Evolutionary conservation across 805 yeast species (phyloP).

Genomic region (Metschnikowia cubensis): DNA sequence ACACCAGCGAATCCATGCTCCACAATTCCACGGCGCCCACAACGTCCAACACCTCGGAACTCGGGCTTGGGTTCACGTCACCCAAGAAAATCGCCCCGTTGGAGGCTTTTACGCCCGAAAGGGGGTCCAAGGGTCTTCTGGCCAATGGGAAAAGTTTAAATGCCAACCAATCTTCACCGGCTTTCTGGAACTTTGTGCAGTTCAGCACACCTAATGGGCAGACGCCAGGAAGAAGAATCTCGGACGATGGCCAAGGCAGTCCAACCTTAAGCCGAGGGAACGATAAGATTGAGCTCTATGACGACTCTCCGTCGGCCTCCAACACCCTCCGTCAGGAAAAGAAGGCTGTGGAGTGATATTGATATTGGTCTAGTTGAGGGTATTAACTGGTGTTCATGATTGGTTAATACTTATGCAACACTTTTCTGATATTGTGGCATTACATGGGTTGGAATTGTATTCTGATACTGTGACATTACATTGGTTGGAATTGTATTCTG

Average conservation of each 20-base stretch:
- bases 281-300: conserved; percentile 4
- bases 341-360: background rate
- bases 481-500: too few species aligned
- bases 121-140: conserved; percentile 31
- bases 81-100: conserved; percentile 41
- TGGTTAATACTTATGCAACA: too few species aligned
- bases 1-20: conserved; percentile 15
- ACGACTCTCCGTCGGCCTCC: conserved; percentile 11
- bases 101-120: conserved; percentile 44
- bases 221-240: conserved; percentile 37
- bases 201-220: conserved; percentile 50
- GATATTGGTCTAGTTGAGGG: too few species aligned
- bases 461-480: too few species aligned
- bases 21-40: conserved; percentile 22
- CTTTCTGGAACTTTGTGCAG: conserved; percentile 90
- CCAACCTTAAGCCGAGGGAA: conserved; percentile 34
- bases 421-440: too few species aligned
- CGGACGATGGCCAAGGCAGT: conserved; percentile 38
- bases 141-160: conserved; percentile 25
- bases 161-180: conserved; percentile 70
- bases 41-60: conserved; percentile 30
- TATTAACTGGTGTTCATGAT: too few species aligned
- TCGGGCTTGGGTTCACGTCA: conserved; percentile 36
- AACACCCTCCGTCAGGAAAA: background rate
- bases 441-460: too few species aligned